Evolutionary conservation across 345 rosid species (phyloP), one percentile per base, ranked within the genome.

Genomic region (Abelmoschus esculentus): DNA sequence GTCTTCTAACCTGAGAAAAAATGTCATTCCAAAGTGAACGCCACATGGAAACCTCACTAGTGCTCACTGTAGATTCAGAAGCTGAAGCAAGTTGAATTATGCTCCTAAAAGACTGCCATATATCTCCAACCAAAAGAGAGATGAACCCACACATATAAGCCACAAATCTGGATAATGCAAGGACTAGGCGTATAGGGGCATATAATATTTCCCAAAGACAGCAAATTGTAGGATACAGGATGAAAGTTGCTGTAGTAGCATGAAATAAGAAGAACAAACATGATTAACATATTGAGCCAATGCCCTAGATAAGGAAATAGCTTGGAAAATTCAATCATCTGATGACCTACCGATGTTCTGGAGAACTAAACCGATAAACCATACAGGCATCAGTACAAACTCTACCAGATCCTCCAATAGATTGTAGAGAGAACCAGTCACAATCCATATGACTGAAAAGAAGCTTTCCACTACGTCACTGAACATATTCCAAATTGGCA

Each of bases 21-120:
- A 96, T 91, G 74, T 96, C 99, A 71, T 89, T 89, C 99, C 99
- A 96, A 61, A 96, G 96, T 1, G 90, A 85, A 18, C 90, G 96
- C 97, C 98, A 92, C 77, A 86, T 75, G 61, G 98, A 90, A 81
- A 88, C 89, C 83, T 90, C 90, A 71, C 76, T 78, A 3, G 87
- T 70, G 70, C 77, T 85, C 52, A 83, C 87, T 56, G 92, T 78
- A 57, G 83, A 80, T 76, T 81, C 81, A 14, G 98, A 79, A 76
- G 88, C 84, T 49, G 96, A 81, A 78, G 91, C 83, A 72, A 89
- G 52, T 82, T 71, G 82, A 72, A 84, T 67, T 66, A 90, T 52
- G 77, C 86, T 70, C 68, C 91, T 83, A n/a, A 81, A 69, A 38
- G 83, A 82, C 77, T 22, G 73, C 92, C 91, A 87, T 57, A 89